Evolutionary conservation across 2,329 filamentous ascomycete genomes (phyloP).

Genomic region (Aspergillus aculeatus): DNA sequence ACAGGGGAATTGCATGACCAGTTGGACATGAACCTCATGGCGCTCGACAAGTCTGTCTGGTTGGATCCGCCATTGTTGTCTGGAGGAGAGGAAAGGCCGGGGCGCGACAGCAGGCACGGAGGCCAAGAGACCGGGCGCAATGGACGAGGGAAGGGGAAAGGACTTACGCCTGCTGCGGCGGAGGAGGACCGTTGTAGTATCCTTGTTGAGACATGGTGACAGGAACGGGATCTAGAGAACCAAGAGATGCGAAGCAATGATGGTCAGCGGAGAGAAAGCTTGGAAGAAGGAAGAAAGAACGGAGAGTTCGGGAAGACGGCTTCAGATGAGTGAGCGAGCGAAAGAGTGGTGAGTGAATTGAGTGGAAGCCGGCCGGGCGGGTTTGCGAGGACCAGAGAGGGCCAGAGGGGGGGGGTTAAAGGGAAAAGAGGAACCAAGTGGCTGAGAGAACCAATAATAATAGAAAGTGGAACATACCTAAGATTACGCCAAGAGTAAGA

Average conservation of each 20-base stretch:
- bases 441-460: slow-evolving; percentile 17
- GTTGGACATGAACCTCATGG: background rate
- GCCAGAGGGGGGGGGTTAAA: background rate
- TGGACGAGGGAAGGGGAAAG: background rate
- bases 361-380: background rate
- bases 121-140: background rate
- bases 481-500: slow-evolving; percentile 25
- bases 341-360: background rate
- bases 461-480: slow-evolving; percentile 16
- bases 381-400: background rate
- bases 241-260: slow-evolving; percentile 1
- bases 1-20: background rate
- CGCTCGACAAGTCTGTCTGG: background rate
- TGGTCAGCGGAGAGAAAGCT: slow-evolving; percentile 1
- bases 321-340: background rate
- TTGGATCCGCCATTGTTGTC: background rate
- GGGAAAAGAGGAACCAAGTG: background rate
- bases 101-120: background rate
- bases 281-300: background rate
- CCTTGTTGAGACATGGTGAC: slow-evolving; percentile 18
- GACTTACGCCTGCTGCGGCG: slow-evolving; percentile 42
- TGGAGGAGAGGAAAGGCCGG: background rate
- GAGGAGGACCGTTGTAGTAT: slow-evolving; percentile 31
- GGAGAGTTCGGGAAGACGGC: background rate
- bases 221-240: slow-evolving; percentile 7